phyloP scores from a whole-genome alignment of 495 filamentous ascomycete genomes.

The Daldinia loculata region DNA sequence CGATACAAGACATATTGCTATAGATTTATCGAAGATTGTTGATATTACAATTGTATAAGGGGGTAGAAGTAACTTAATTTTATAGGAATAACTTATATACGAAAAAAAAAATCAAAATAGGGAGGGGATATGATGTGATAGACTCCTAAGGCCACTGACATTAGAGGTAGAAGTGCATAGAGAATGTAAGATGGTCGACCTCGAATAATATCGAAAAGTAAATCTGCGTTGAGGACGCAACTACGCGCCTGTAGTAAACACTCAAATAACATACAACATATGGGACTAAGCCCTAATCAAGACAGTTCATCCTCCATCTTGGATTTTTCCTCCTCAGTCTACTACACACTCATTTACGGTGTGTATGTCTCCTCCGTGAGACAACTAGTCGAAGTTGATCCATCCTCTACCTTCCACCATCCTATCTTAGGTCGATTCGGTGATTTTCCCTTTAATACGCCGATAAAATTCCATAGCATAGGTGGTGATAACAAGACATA shows the following conservation, averaged over 20 bases:
- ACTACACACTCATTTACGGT: background rate
- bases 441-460: constrained; percentile 29
- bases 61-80: background rate
- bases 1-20: background rate
- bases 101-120: no score
- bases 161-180: background rate
- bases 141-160: background rate
- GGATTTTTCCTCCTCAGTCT: background rate
- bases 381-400: background rate
- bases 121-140: no score
- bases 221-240: background rate
- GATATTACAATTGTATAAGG: constrained; percentile 31
- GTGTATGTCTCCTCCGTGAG: constrained; percentile 3
- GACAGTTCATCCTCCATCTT: background rate
- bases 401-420: constrained; percentile 4
- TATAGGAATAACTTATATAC: background rate
- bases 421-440: background rate
- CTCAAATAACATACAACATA: background rate
- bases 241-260: background rate
- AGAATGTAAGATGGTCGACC: background rate
- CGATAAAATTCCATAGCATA: constrained; percentile 27
- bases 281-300: background rate
- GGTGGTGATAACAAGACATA: background rate
- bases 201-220: background rate
- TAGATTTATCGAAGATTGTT: constrained; percentile 33